Evolutionary conservation across 208 protist genomes (phyloP).

Genomic region (Leishmania tropica): DNA sequence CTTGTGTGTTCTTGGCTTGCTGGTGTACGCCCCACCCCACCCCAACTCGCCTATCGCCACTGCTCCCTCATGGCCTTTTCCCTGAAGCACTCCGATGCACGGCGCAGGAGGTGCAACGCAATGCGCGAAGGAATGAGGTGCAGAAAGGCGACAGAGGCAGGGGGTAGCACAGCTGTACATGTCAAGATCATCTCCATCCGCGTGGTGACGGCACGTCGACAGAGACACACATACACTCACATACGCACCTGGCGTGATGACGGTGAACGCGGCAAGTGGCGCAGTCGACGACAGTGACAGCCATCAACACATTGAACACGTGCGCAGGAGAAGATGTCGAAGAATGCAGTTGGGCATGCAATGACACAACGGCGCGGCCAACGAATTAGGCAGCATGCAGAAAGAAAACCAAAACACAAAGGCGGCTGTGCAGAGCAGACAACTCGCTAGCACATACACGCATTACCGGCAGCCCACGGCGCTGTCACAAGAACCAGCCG

Average conservation of each 20-base stretch:
- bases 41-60: not conserved
- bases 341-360: not conserved
- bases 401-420: not conserved
- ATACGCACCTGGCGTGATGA: not conserved
- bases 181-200: not conserved
- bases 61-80: not conserved
- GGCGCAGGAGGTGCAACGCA: not conserved
- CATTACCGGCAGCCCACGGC: not conserved
- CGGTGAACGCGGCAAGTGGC: not conserved
- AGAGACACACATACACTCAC: not conserved
- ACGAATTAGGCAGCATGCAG: not conserved
- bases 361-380: too few species aligned
- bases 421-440: not conserved
- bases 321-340: not conserved
- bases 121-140: not conserved
- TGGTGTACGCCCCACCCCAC: not conserved
- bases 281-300: not conserved
- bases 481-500: not conserved
- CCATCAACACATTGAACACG: not conserved
- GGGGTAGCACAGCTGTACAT: not conserved
- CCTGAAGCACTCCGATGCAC: not conserved
- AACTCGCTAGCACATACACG: not conserved
- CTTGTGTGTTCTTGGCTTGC: not conserved
- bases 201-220: not conserved
- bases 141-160: conserved; percentile 9